A percentile compares a stretch with the other conserved stretches of the same genome.
Conservation (phyloP, 441 rosid species). For the Pelargonium australe region DNA sequence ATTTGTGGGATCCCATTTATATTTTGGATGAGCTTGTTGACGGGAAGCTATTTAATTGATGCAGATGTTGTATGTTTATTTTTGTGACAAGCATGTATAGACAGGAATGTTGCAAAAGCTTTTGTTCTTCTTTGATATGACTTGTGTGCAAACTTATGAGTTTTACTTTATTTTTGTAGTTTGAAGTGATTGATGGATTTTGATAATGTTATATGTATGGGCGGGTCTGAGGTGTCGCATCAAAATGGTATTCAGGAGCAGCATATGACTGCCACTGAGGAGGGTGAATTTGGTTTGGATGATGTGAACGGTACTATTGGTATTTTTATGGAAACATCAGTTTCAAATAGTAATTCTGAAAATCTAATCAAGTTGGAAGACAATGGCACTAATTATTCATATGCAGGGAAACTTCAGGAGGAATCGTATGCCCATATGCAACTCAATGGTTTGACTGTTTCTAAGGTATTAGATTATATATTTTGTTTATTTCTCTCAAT, state of each 20-base stretch:
- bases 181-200: conserved; percentile 60
- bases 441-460: conserved; percentile 31
- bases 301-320: conserved; percentile 32
- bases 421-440: conserved; percentile 22
- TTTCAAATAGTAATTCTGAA: conserved; percentile 31
- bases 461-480: conserved; percentile 25
- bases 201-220: conserved; percentile 28
- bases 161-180: conserved; percentile 12
- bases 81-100: no score
- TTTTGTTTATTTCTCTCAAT: conserved; percentile 13
- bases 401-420: conserved; percentile 25
- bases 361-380: conserved; percentile 30
- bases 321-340: conserved; percentile 21
- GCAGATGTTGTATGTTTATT: no score
- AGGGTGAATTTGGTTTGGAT: conserved; percentile 24
- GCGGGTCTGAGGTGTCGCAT: conserved; percentile 43
- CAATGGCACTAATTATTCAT: conserved; percentile 18
- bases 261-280: conserved; percentile 24
- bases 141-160: neutral
- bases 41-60: no score
- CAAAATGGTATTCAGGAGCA: conserved; percentile 42
- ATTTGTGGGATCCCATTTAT: no score
- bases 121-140: neutral
- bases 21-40: no score
- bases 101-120: no score